Evolutionary conservation across 2,329 filamentous ascomycete species (phyloP).

Genomic region (Dothideomycetes sp.): DNA sequence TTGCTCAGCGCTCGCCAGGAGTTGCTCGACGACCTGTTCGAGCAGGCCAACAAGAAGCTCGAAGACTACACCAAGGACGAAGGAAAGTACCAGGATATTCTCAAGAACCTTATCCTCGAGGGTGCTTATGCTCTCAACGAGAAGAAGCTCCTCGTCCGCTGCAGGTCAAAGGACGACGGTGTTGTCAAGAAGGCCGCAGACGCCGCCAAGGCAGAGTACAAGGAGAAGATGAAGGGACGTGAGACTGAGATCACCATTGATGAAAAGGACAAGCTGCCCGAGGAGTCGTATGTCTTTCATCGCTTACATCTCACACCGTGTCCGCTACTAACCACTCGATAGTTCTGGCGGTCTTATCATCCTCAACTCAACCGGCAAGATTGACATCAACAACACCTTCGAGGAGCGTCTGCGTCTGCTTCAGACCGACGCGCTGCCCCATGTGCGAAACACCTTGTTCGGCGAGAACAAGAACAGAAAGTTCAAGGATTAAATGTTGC

Average conservation of each 20-base stretch:
- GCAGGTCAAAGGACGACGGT: constrained; percentile 70
- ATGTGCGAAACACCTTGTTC: constrained; percentile 77
- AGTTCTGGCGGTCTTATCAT: constrained; percentile 79
- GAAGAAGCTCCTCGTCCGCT: constrained; percentile 63
- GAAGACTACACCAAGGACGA: constrained; percentile 57
- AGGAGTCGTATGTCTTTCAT: constrained; percentile 61
- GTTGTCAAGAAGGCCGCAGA: constrained; percentile 68
- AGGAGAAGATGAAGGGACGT: constrained; percentile 59
- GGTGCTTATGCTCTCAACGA: constrained; percentile 84
- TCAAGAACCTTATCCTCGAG: constrained; percentile 79
- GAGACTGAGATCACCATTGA: constrained; percentile 64
- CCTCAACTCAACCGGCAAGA: constrained; percentile 78
- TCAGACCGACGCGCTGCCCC: constrained; percentile 74
- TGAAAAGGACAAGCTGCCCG: constrained; percentile 68
- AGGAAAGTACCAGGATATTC: constrained; percentile 62
- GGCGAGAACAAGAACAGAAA: constrained; percentile 92
- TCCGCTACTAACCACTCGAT: no score
- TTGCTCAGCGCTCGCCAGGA: constrained; percentile 82
- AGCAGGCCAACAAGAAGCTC: constrained; percentile 66
- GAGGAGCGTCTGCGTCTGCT: constrained; percentile 82
- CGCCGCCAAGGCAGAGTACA: constrained; percentile 71
- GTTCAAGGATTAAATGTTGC: constrained; percentile 69
- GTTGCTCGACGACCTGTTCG: constrained; percentile 83
- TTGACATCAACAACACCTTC: constrained; percentile 97
- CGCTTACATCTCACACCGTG: background rate